These are phyloP conservation scores for Phytophthora constricta DNA, from an alignment of 352 stramenopile species.

Conservation along the genomic window DNA sequence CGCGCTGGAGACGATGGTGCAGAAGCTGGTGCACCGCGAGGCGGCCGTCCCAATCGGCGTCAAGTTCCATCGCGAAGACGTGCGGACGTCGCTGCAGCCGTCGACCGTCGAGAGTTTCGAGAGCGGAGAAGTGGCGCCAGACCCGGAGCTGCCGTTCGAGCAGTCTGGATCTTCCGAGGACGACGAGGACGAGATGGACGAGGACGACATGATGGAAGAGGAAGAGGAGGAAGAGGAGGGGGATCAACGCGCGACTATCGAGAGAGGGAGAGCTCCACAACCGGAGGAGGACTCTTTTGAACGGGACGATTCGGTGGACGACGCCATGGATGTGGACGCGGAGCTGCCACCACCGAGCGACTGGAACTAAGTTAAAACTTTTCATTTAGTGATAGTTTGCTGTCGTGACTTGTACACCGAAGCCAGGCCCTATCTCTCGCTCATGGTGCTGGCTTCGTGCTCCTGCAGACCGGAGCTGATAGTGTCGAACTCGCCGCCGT, in stretches of 20 bases:
- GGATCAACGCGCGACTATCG: constrained; percentile 38
- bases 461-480: constrained; percentile 30
- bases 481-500: constrained; percentile 14
- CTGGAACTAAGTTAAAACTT: constrained; percentile 12
- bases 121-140: not conserved
- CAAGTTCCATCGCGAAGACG: constrained; percentile 55
- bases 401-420: not conserved
- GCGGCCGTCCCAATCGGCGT: constrained; percentile 62
- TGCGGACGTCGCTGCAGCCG: constrained; percentile 14
- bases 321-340: constrained; percentile 53
- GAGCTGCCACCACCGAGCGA: constrained; percentile 26
- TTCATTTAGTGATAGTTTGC: no score
- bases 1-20: constrained; percentile 57
- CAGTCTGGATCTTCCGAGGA: constrained; percentile 50
- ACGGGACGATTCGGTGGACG: constrained; percentile 40
- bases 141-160: constrained; percentile 11
- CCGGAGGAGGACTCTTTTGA: constrained; percentile 40
- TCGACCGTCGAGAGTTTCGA: constrained; percentile 9
- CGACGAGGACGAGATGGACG: constrained; percentile 44
- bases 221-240: constrained; percentile 42
- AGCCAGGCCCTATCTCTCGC: constrained; percentile 14
- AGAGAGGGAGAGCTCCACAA: constrained; percentile 30
- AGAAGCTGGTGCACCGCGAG: constrained; percentile 55
- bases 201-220: constrained; percentile 45
- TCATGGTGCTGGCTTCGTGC: constrained; percentile 12